Evolutionary conservation across 768 basidiomycete genomes (phyloP).

Genomic region (Chlorophyllum brunneum): DNA sequence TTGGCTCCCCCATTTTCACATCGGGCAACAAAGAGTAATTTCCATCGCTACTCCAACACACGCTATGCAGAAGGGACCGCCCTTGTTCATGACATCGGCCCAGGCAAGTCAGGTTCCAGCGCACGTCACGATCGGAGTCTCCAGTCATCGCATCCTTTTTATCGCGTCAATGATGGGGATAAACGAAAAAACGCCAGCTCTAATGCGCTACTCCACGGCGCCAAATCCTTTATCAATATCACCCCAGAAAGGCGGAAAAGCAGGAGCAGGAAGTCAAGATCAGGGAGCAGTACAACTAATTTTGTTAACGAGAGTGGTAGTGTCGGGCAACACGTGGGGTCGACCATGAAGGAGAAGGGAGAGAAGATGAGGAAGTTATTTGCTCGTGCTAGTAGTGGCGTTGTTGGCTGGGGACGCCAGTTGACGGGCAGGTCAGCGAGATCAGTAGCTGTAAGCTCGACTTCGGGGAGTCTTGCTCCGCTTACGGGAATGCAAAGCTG

Average conservation of each 20-base stretch:
- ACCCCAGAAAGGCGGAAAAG: constrained; percentile 24
- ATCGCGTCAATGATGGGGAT: neutral
- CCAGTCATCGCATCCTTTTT: neutral
- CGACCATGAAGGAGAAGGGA: constrained; percentile 15
- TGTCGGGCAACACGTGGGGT: neutral
- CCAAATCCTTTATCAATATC: constrained; percentile 36
- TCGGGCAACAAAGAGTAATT: neutral
- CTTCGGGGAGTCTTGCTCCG: neutral
- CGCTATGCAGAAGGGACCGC: neutral
- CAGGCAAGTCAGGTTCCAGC: neutral
- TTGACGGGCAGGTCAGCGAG: constrained; percentile 13
- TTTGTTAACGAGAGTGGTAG: neutral
- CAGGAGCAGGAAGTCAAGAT: neutral
- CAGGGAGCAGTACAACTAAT: neutral
- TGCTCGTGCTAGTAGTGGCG: constrained; percentile 20
- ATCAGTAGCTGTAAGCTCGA: neutral
- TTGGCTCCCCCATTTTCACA: neutral
- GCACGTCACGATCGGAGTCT: neutral
- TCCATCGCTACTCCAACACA: neutral
- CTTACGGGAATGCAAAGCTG: constrained; percentile 2
- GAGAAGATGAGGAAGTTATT: constrained; percentile 22
- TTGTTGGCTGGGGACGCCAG: constrained; percentile 23
- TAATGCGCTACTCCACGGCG: constrained; percentile 13
- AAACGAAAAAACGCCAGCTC: constrained; percentile 1
- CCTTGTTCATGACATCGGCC: neutral